Conservation (phyloP, 495 filamentous ascomycete species). For the Eremomyces bilateralis region DNA sequence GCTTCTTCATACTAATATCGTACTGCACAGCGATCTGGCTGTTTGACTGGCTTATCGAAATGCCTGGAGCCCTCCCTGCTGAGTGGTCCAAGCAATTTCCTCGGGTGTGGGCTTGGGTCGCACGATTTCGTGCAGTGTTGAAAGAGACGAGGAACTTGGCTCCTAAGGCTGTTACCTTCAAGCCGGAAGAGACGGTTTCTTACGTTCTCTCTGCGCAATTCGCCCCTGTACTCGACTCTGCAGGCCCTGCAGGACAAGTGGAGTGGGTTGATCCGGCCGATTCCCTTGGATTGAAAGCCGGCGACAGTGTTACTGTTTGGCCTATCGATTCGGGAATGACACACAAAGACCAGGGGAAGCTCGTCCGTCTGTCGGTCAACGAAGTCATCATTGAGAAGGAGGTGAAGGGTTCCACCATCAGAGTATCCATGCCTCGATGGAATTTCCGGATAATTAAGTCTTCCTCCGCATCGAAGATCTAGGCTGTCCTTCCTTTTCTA, state of each 20-base stretch:
- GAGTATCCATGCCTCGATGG: constrained; percentile 7
- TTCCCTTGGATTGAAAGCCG: constrained; percentile 3
- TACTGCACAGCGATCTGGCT: constrained; percentile 5
- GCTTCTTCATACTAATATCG: background rate
- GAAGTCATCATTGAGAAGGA: constrained; percentile 5
- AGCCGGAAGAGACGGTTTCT: constrained; percentile 1
- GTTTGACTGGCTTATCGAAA: constrained; percentile 7
- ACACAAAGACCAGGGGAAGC: constrained; percentile 5
- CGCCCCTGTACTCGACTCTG: background rate
- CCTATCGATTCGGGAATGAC: constrained; percentile 6
- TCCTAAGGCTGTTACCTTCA: constrained; percentile 4
- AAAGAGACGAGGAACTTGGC: background rate
- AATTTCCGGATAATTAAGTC: constrained; percentile 4
- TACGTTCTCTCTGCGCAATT: too few species aligned
- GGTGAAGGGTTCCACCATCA: background rate
- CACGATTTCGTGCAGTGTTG: constrained; percentile 2
- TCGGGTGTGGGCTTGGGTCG: constrained; percentile 5
- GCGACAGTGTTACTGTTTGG: constrained; percentile 7
- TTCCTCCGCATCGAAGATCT: too few species aligned
- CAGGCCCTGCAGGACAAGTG: background rate
- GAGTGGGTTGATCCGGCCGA: constrained; percentile 1
- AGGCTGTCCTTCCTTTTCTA: too few species aligned
- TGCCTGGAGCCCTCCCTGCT: constrained; percentile 4
- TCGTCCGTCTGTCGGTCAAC: constrained; percentile 4
- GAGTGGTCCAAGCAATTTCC: constrained; percentile 4